These are phyloP conservation scores for Rhododendron molle DNA, from an alignment of 148 eudicot species.

Conservation along the genomic window DNA sequence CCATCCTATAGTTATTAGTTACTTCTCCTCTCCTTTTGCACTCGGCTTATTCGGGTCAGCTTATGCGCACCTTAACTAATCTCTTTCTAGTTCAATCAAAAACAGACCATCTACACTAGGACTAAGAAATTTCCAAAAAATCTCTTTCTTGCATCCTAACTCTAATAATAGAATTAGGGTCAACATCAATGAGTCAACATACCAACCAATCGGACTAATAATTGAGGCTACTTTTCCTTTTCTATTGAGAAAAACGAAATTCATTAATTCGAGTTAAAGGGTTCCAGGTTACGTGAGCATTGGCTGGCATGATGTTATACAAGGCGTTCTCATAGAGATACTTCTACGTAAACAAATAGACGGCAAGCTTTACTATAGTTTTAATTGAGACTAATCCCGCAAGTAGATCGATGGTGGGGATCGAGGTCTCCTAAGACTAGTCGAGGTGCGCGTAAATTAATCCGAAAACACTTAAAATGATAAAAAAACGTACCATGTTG, in stretches of 20 bases:
- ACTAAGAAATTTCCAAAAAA: too few species aligned
- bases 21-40: too few species aligned
- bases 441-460: too few species aligned
- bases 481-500: too few species aligned
- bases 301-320: neutral
- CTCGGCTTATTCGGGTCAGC: accelerated
- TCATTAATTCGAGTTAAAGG: neutral
- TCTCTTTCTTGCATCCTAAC: neutral
- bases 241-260: constrained; percentile 8
- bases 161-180: neutral
- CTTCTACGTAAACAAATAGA: too few species aligned
- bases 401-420: too few species aligned
- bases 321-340: too few species aligned
- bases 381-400: too few species aligned
- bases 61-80: too few species aligned
- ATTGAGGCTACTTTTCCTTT: neutral
- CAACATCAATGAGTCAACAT: neutral
- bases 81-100: neutral
- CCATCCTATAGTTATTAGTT: neutral
- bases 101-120: neutral
- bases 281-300: neutral
- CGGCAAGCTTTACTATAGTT: too few species aligned
- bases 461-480: too few species aligned
- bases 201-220: neutral
- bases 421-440: too few species aligned